These are phyloP conservation scores for Brassica incana DNA, from an alignment of 345 rosid species.

Conservation along the genomic window DNA sequence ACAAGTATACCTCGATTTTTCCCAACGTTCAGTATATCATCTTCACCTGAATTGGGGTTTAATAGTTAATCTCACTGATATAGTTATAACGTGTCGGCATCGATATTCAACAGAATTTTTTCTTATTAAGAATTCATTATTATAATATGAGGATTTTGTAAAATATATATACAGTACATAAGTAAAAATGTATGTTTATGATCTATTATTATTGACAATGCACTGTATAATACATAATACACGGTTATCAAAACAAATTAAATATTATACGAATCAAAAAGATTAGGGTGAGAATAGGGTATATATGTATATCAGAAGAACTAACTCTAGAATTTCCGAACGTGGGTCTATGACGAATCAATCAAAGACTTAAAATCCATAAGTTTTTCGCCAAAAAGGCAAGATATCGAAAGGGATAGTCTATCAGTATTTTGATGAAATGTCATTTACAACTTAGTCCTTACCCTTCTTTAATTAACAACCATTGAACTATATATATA, in stretches of 20 bases:
- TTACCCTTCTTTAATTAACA: neutral
- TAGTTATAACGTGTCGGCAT: neutral
- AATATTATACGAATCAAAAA: neutral
- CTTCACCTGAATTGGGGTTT: neutral
- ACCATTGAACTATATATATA: neutral
- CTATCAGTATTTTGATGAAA: constrained; percentile 15
- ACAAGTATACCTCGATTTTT: neutral
- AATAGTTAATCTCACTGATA: neutral
- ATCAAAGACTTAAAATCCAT: neutral
- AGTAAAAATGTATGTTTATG: neutral
- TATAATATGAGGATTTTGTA: neutral
- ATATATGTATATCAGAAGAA: neutral
- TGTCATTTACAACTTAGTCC: neutral
- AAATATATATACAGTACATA: neutral
- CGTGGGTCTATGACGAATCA: neutral
- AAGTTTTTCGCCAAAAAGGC: constrained; percentile 4
- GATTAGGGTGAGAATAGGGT: neutral
- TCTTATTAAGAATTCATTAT: neutral
- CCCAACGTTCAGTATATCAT: neutral
- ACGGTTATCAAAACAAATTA: neutral
- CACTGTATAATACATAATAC: neutral
- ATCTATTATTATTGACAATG: neutral
- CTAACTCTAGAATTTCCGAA: neutral
- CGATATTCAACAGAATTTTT: neutral
- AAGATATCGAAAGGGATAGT: constrained; percentile 22